Base-by-base conservation (phyloP, 2,329 filamentous ascomycete genomes). In the Fusarium sp. region DNA sequence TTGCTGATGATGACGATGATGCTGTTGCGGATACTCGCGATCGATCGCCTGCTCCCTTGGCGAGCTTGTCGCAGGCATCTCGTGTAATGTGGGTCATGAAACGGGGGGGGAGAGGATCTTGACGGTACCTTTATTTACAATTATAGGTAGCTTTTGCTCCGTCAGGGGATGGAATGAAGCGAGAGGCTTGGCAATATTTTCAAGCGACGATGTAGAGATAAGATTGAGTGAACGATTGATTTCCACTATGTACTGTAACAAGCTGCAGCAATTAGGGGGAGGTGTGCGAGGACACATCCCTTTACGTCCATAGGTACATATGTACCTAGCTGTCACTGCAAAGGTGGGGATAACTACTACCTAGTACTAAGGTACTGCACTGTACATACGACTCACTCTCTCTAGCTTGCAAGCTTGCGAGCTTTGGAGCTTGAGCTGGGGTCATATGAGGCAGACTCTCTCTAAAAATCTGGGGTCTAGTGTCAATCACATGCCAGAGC, bases 81-180 rank as follows among this genome's bases (percentile, higher is more conserved):
- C 55, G 65, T 58, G 42, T 67, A 53, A 36, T 51, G 67, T 68
- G 67, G 67, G 67, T 69, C 67, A 69, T 70, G 57, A 45, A 68
- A 67, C 38, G 51, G 42, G 19, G 19, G 19, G 19, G 51, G 42
- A 4, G 19, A 4, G 19, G 19, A 19, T 19, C 19, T 19, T 48
- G 32, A 60, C 39, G 45, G 51, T 63, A 59, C 58, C 53, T 59
- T 59, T 59, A 47, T 19, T 56, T 53, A 36, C 23, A 19, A 35
- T 43, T 36, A 49, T 54, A 54, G 43, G 42, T 54, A 54, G 43
- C 55, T 49, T 60, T 46, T 46, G 38, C 14, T 47, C 31, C 49
- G 41, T 42, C 47, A 62, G 52, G 44, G 61, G 52, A 35, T 44
- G 17, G 35, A 42, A 52, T 44, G 42, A 62, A 58, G 57, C 57